phyloP scores from a whole-genome alignment of 1,284 basidiomycete genomes.

The Xanthoconium separans region DNA sequence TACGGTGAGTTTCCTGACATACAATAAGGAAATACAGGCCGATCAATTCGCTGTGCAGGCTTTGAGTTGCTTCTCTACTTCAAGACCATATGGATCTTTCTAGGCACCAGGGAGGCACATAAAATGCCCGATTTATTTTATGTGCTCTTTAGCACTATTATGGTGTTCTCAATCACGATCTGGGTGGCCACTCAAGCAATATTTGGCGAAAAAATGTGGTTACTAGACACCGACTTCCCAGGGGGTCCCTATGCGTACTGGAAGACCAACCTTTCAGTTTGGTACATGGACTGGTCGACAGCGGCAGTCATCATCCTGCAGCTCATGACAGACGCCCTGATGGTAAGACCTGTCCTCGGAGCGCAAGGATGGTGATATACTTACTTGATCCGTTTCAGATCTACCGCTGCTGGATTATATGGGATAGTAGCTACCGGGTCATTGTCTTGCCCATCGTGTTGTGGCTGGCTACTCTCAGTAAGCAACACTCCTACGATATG shows the following conservation, averaged over 20 bases:
- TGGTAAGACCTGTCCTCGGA: conserved; percentile 6
- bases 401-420: conserved; percentile 1
- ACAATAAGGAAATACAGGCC: neutral
- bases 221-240: neutral
- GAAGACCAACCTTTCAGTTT: neutral
- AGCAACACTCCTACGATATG: neutral
- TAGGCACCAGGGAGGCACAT: neutral
- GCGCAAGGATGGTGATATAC: neutral
- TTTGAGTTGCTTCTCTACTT: conserved; percentile 2
- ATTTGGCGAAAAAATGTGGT: conserved; percentile 15
- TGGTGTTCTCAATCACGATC: conserved; percentile 3
- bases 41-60: neutral
- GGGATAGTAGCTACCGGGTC: neutral
- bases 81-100: conserved; percentile 1
- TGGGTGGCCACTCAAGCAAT: conserved; percentile 10
- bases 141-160: neutral
- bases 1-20: neutral
- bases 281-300: neutral
- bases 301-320: conserved; percentile 7
- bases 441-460: neutral
- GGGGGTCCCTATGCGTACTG: neutral
- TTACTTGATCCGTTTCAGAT: neutral
- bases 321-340: conserved; percentile 17
- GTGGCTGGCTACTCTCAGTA: conserved; percentile 1
- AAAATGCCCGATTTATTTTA: neutral